phyloP scores from a whole-genome alignment of 345 rosid genomes.

The Salix udensis region DNA sequence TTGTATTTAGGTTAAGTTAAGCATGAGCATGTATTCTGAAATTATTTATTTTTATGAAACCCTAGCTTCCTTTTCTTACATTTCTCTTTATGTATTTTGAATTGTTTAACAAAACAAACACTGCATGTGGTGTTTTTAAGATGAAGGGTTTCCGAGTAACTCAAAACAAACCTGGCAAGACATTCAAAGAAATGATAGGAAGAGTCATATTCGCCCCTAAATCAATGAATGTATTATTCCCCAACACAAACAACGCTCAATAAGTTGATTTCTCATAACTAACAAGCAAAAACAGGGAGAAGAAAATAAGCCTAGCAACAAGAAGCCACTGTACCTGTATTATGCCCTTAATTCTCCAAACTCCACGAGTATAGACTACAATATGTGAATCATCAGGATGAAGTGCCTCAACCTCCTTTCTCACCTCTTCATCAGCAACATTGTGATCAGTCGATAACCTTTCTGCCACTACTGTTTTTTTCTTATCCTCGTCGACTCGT shows the following conservation, averaged over 20 bases:
- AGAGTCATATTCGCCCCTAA: background rate
- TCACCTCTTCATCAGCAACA: conserved; percentile 83
- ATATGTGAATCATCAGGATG: conserved; percentile 95
- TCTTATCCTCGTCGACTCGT: conserved; percentile 37
- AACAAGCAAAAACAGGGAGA: background rate
- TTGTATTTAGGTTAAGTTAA: no score
- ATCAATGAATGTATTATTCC: background rate
- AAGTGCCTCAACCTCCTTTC: conserved; percentile 91
- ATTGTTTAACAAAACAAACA: background rate
- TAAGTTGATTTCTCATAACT: background rate
- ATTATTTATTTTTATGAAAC: no score
- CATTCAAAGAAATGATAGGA: background rate
- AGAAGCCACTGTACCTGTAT: conserved; percentile 58
- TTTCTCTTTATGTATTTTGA: no score
- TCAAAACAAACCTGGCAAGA: background rate
- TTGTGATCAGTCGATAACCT: conserved; percentile 94
- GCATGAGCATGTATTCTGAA: no score
- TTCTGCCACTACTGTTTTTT: conserved; percentile 56
- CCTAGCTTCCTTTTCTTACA: no score
- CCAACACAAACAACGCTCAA: background rate
- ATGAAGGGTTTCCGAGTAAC: background rate
- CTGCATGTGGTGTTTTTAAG: background rate
- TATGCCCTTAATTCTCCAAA: conserved; percentile 98
- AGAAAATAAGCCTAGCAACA: background rate
- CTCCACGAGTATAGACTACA: conserved; percentile 73